phyloP scores from a whole-genome alignment of 164 flowering plant species.

The Echeveria elegans region DNA sequence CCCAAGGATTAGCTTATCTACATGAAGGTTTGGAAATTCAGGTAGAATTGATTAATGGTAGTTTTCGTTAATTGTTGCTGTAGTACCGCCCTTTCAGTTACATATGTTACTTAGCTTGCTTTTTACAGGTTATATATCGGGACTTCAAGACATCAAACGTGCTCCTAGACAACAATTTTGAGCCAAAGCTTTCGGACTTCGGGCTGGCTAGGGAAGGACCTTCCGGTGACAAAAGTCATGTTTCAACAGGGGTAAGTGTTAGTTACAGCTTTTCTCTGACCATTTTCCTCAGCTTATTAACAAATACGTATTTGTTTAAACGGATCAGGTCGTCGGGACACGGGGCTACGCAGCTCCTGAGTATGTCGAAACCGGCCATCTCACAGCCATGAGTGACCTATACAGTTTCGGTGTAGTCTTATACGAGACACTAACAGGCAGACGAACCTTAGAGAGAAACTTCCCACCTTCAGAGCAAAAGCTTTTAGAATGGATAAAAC shows the following conservation, averaged over 20 bases:
- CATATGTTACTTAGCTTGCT: too few relatives aligned
- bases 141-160: slow-evolving; percentile 89
- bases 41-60: slow-evolving; percentile 12
- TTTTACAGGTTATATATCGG: slow-evolving; percentile 64
- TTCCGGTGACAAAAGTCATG: slow-evolving; percentile 54
- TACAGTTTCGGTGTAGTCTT: slow-evolving; percentile 90
- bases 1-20: slow-evolving; percentile 58
- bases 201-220: slow-evolving; percentile 99
- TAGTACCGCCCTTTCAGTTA: too few relatives aligned
- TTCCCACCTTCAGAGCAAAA: slow-evolving; percentile 66
- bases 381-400: slow-evolving; percentile 56
- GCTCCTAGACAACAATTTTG: slow-evolving; percentile 60
- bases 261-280: background rate
- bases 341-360: slow-evolving; percentile 96
- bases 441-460: slow-evolving; percentile 61
- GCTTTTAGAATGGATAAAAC: slow-evolving; percentile 84
- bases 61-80: too few relatives aligned
- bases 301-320: background rate
- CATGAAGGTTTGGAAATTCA: slow-evolving; percentile 50
- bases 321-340: slow-evolving; percentile 69
- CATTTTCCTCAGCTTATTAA: background rate
- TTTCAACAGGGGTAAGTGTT: slow-evolving; percentile 71
- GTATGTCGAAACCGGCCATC: slow-evolving; percentile 74
- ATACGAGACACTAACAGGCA: slow-evolving; percentile 75
- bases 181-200: slow-evolving; percentile 85